Base-by-base conservation (phyloP, 257 asterid genomes). In the Petunia axillaris region DNA sequence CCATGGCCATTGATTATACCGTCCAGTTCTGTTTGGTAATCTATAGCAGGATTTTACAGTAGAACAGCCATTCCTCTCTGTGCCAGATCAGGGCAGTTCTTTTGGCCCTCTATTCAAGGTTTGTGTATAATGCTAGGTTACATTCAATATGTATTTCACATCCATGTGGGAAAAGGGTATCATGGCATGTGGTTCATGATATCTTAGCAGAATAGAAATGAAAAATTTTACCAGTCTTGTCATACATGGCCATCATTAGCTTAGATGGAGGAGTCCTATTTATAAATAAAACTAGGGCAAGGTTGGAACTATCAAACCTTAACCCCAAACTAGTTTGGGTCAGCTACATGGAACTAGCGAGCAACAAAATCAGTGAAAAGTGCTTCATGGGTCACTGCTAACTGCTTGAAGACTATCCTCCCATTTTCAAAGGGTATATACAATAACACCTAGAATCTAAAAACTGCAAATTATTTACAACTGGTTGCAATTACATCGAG, bases 341-440 rank as follows among this genome's bases (percentile, higher is more conserved):
- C 40, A 4, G 57, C n/a, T 44, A 16, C 16, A 68, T 43, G 57
- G 76, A 64, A 70, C 41, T 25, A 44, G 46, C 58, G 10, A 41
- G 11, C n/a, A 70, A 16, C 25, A 70, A 70, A 44, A 70, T 46
- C 76, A 70, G 58, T 37, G 52, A n/a, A 46, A 68, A 70, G 76
- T 70, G 55, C 58, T 70, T 67, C 5, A 8, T 38, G 35, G 55
- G 54, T 41, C 54, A 66, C 53, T 40, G 15, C 38, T 1, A 13
- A 52, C 11, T 52, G 43, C 74, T 40, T 65, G 52, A 65, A 65
- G 52, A 36, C 50, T 65, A 6, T 14, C 74, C 36, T 39, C 40
- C 52, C 36, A 65, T 65, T 62, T 59, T 3, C 74, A 65, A 39
- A 65, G 53, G 53, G 37, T 65, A 40, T 65, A 14, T 40, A 64